Base-by-base conservation (phyloP, 2,329 filamentous ascomycete genomes). In the Ascochyta clinopodiicola region DNA sequence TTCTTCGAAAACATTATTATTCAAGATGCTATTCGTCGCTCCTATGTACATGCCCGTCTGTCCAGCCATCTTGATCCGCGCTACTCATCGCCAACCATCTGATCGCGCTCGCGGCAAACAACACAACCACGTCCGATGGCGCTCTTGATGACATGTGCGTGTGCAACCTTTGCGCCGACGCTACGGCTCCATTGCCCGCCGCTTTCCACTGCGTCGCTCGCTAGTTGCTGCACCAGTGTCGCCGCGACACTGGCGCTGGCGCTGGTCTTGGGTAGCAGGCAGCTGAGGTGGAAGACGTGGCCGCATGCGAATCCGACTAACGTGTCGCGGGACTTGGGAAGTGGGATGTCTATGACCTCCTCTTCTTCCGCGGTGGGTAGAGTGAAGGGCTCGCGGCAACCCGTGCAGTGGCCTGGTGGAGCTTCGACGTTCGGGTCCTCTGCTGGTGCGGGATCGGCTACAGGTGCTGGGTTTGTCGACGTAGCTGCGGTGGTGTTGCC, bases 121-220 rank as follows among this genome's bases (percentile, higher is more conserved):
- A 80, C 70, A 60, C 71, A 72, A 0, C 72, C 68, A n/a, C 61
- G 78, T 42, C 80, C 80, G 7, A 82, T 86, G 94, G 92, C 76
- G 90, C 96, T 71, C 90, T 88, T 53, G 85, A 87, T n/a, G 87
- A 96, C 66, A 91, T 97, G n/a, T 82, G 98, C 56, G 90, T 75
- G 71, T 40, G 71, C 69, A 6, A 75, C 71, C 53, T 75, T 75
- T 7, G 66, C 71, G 5, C 91, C 90, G 6, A 98, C 87, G 48
- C 89, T 91, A 52, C 88, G 82, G 7, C 84, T 82, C 69, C 72
- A 75, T 24, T 75, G 74, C 15, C 74, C 78, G 3, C 73, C 68
- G 2, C 77, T 78, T 25, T 84, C 77, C 3, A 80, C 78, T 3
- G 78, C 72, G 60, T 75, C 72, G 10, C 43, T 56, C 15, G 68